Evolutionary conservation across 495 filamentous ascomycete genomes (phyloP).

Genomic region (Neurospora sp.): DNA sequence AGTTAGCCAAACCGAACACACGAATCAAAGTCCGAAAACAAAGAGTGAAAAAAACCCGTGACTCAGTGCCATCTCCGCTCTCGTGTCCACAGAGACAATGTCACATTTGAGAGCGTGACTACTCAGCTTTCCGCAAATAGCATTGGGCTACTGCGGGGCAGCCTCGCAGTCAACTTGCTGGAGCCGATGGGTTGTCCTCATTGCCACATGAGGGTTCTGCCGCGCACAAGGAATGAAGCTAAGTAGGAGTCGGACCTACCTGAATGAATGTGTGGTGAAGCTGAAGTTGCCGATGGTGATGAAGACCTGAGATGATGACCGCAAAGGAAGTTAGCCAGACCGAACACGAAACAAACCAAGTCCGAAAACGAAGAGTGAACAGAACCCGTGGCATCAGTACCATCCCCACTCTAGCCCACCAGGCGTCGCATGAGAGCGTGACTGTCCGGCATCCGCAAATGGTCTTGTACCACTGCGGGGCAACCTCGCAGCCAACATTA

Average conservation of each 20-base stretch:
- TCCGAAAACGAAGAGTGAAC: neutral
- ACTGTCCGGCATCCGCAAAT: too few species aligned
- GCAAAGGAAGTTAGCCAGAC: neutral
- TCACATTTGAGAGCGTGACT: neutral
- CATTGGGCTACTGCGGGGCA: neutral
- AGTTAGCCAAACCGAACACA: neutral
- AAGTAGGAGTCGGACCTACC: neutral
- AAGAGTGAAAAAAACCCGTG: neutral
- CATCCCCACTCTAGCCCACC: neutral
- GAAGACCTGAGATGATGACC: neutral
- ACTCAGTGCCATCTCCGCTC: neutral
- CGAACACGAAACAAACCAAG: neutral
- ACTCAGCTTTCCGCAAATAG: neutral
- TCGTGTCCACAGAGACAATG: neutral
- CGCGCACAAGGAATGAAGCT: neutral
- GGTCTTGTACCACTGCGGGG: too few species aligned
- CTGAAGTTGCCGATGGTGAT: neutral
- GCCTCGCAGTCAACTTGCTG: neutral
- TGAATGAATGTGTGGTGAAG: neutral
- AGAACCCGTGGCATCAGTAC: neutral
- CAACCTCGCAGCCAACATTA: neutral
- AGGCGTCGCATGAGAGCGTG: neutral
- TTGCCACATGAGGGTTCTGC: neutral
- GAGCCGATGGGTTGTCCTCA: neutral
- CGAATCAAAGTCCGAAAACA: neutral